Evolutionary conservation across 2,329 filamentous ascomycete species (phyloP).

Genomic region (Ascocoryne sarcoides): DNA sequence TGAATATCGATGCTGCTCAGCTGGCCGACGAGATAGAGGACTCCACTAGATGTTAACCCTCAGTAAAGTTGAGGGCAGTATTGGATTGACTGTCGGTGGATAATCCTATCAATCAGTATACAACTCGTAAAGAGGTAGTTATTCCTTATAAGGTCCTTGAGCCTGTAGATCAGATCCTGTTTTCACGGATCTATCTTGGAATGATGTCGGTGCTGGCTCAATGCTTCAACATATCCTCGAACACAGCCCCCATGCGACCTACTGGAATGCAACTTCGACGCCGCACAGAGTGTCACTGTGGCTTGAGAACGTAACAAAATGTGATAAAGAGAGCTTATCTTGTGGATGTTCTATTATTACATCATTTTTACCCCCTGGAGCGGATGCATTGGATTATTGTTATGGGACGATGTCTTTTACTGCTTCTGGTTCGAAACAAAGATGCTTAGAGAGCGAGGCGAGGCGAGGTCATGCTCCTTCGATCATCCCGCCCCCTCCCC

Average conservation of each 20-base stretch:
- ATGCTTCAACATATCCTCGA: too few relatives aligned
- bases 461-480: too few relatives aligned
- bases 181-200: background rate
- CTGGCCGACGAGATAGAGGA: background rate
- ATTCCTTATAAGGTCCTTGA: background rate
- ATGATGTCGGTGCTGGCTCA: background rate
- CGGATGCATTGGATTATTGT: background rate
- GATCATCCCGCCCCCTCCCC: too few relatives aligned
- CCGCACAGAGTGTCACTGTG: too few relatives aligned
- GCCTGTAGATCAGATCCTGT: background rate
- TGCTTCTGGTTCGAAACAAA: background rate
- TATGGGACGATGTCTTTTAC: background rate
- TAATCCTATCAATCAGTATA: background rate
- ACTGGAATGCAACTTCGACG: too few relatives aligned
- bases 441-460: too few relatives aligned
- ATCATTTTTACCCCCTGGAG: too few relatives aligned
- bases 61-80: background rate
- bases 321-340: too few relatives aligned
- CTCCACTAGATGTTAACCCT: background rate
- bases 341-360: too few relatives aligned
- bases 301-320: too few relatives aligned
- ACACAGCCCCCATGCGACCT: too few relatives aligned
- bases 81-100: background rate
- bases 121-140: too few relatives aligned
- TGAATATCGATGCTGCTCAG: background rate